phyloP scores from a whole-genome alignment of 2,329 filamentous ascomycete species.

The Hypoxylon sp. region DNA sequence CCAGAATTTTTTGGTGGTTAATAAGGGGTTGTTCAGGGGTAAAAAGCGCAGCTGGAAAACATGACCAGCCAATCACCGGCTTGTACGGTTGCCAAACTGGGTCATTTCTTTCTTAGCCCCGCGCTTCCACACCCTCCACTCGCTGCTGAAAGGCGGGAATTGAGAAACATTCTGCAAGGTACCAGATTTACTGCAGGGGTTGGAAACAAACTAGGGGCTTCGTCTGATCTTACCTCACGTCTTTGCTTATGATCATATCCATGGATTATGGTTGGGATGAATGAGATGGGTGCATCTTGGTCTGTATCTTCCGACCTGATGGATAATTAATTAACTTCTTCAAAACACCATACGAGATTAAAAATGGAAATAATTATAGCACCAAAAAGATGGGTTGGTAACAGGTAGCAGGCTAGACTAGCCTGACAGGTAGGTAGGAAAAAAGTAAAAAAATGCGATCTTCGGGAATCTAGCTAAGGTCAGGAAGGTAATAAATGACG shows the following conservation, averaged over 20 bases:
- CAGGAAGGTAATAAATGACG: constrained; percentile 23
- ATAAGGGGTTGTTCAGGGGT: constrained; percentile 11
- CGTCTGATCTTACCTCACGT: constrained; percentile 19
- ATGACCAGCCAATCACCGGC: constrained; percentile 38
- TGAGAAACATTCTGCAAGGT: constrained; percentile 42
- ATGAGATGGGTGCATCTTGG: too few species aligned
- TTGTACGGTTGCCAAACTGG: constrained; percentile 35
- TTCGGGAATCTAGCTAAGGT: constrained; percentile 6
- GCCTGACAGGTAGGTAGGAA: too few species aligned
- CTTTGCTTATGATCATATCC: too few species aligned
- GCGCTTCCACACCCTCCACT: constrained; percentile 32
- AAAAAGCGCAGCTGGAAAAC: constrained; percentile 13
- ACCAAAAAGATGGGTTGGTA: too few species aligned
- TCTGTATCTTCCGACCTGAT: too few species aligned
- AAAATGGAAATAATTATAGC: too few species aligned
- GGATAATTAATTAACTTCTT: too few species aligned
- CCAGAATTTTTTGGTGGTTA: constrained; percentile 22
- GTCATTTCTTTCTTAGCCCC: constrained; percentile 34
- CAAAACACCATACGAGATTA: too few species aligned
- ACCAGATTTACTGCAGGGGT: constrained; percentile 41
- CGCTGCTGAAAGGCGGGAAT: constrained; percentile 20
- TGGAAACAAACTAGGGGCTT: constrained; percentile 40
- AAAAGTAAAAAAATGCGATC: constrained; percentile 10
- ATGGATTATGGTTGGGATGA: too few species aligned
- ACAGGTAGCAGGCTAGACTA: too few species aligned